Base-by-base conservation (phyloP, 805 yeast genomes). In the Kluyveromyces starmeri region DNA sequence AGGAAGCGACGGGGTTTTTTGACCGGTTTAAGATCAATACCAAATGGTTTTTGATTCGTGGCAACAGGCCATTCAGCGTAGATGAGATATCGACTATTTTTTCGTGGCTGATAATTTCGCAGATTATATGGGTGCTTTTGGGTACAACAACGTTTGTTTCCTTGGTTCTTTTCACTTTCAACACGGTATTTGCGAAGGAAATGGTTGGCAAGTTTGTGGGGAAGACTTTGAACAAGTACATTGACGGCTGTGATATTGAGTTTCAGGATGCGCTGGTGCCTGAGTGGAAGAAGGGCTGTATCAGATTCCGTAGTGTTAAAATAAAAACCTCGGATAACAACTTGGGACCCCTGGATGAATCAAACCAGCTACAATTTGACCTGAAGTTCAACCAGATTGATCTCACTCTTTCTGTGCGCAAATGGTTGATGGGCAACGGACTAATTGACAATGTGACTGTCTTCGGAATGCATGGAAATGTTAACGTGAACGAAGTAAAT, bases 141-240 rank as follows among this genome's bases (percentile, higher is more conserved):
- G 96, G 88, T 1, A 86, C 97, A 7, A 88, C 97, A 1, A 86
- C 96, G 2, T 89, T 89, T 51, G 73, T 85, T 34, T 85, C 95
- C 8, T 61, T 88, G 27, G 64, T 88, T 4, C 67, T 89, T 24
- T 73, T 78, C 61, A 77, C 78, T 2, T 64, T 75, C 51, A 85
- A 83, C 54, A 80, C 95, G 1, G 80, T 85, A 8, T 78, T 84
- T 49, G 94, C 95, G 10, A 89, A 85, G 52, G 95, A 86, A 48
- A 67, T 78, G 40, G 84, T 85, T n/a, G 95, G 95, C 1, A 66
- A 78, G 34, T 64, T 72, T 49, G 70, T 83, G 17, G 96, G 96
- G 3, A 82, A 78, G 47, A 55, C 81, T 32, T 69, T 88, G 35
- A 85, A 94, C 22, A 68, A 70, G 37, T 46, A 59, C 27, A 83